Base-by-base conservation (phyloP, 2,329 filamentous ascomycete genomes). In the Microdochium paspali region DNA sequence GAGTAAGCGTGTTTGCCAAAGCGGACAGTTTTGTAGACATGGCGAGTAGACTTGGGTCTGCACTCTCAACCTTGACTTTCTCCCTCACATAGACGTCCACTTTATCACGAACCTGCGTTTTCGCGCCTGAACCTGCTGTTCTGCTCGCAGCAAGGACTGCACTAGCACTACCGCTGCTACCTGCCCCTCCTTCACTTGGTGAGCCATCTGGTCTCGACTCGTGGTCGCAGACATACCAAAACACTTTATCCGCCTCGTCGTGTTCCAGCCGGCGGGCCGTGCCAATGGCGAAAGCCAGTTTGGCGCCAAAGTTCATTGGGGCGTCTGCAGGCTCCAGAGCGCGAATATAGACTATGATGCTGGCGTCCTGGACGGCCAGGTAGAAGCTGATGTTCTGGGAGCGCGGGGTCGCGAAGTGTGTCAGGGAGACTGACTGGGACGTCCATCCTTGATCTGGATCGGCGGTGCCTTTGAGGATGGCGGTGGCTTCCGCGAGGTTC, bases 61-160 rank as follows among this genome's bases (percentile, higher is more conserved):
- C 87, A 58, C 82, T 91, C 65, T 95, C 90, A 2, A 96, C 84
- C 35, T 86, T 77, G 4, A 95, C 79, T 69, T 96, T 96, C 63
- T 96, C 91, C 55, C 84, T 82, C 43, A 97, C 91, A 53, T 81
- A 84, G 2, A 96, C 90, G 51, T 93, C 82, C 2, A 66, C 62
- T 26, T 64, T 51, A 10, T 46, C 48, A 1, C 44, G 35, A 6
- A 31, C 10, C 40, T 20, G 45, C 32, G 7, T 32, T 7, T 3
- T 45, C 20, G 42, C 46, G 18, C 12, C 4, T 15, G n/a, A n/a
- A n/a, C 44, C 39, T 44, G 12, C 15, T 35, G 26, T 10, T 42
- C 32, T 26, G 40, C 9, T 45, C 48, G 32, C 45, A 48, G n/a
- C 28, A 26, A n/a, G n/a, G n/a, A n/a, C n/a, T n/a, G 20, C 40